Evolutionary conservation across 2,329 filamentous ascomycete species (phyloP), one percentile per base, ranked within the genome.

Genomic region (Alternaria ethzedia): DNA sequence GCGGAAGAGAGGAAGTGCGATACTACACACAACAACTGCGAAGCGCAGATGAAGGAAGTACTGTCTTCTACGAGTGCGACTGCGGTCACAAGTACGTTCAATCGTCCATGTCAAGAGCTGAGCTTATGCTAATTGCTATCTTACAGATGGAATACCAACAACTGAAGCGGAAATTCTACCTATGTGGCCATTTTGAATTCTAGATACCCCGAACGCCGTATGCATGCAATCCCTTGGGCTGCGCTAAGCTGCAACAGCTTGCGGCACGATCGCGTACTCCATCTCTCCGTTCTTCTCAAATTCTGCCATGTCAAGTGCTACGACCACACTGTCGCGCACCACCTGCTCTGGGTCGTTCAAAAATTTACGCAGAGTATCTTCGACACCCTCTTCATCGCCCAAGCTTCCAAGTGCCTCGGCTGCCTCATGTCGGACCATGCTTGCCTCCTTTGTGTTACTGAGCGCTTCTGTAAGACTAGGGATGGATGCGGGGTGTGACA

Each of bases 351-450:
- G 89, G 79, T 99, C 96, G 68, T 97, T 84, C 69, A 98, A 82
- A 82, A 97, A 98, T 67, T 85, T 86, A 81, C 88, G 93, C 75
- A 99, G 79, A 5, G 89, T 91, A 59, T 93, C 92, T 78, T 97
- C 94, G 12, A 99, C 96, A 20, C 95, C 95, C 51, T 94, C 91
- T 80, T 97, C 94, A 21, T 97, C 93, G 23, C 96, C 96, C 30
- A 99, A 86, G 75, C 94, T 97, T 25, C 96, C 96, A 25, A 99
- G 88, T 23, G 96, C 96, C 83, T 99, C 96, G 2, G 96, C 96
- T 52, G 96, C 96, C 82, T 99, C 96, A 77, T 99, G 96, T 60
- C 96, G 90, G 60, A 99, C 96, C 96, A 99, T 99, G 75, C 94
- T 94, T 23, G 89, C 91, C 83, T 99, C 96, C 59, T 92, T 85